These are phyloP conservation scores for Ploettnerulaceae sp. DNA, from an alignment of 2,329 filamentous ascomycete genomes.

Conservation along the genomic window DNA sequence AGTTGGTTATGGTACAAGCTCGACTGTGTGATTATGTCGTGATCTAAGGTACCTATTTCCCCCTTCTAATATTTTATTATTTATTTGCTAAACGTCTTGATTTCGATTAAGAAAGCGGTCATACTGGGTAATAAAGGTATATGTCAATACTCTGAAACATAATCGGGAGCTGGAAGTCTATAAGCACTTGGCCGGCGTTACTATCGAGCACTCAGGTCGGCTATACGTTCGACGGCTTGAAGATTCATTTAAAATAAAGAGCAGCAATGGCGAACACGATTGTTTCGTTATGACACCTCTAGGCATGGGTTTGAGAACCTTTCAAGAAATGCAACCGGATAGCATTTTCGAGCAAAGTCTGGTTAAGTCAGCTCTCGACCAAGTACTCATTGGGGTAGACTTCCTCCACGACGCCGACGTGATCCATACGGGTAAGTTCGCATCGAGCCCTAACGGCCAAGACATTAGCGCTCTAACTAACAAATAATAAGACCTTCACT, in stretches of 20 bases:
- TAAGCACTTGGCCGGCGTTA: constrained; percentile 9
- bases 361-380: constrained; percentile 8
- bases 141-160: constrained; percentile 15
- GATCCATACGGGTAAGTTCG: constrained; percentile 16
- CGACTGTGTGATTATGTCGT: constrained; percentile 38
- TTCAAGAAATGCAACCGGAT: constrained; percentile 29
- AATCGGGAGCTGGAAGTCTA: constrained; percentile 17
- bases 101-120: constrained; percentile 10
- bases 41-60: constrained; percentile 31
- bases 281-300: constrained; percentile 36
- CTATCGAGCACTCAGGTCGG: constrained; percentile 12
- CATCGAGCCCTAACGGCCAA: background rate
- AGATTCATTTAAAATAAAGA: constrained; percentile 35
- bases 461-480: background rate
- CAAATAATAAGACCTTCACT: constrained; percentile 14
- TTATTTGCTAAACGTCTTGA: constrained; percentile 8
- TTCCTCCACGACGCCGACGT: constrained; percentile 16
- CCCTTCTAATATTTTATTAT: constrained; percentile 4
- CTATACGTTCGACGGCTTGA: constrained; percentile 33
- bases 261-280: constrained; percentile 33
- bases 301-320: constrained; percentile 37
- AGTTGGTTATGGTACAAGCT: constrained; percentile 20
- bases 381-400: constrained; percentile 12
- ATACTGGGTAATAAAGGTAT: constrained; percentile 14
- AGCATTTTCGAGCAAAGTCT: constrained; percentile 9